Evolutionary conservation across 208 protist species (phyloP), one percentile per base, ranked within the genome.

Genomic region (Trypanosomatidae sp.): DNA sequence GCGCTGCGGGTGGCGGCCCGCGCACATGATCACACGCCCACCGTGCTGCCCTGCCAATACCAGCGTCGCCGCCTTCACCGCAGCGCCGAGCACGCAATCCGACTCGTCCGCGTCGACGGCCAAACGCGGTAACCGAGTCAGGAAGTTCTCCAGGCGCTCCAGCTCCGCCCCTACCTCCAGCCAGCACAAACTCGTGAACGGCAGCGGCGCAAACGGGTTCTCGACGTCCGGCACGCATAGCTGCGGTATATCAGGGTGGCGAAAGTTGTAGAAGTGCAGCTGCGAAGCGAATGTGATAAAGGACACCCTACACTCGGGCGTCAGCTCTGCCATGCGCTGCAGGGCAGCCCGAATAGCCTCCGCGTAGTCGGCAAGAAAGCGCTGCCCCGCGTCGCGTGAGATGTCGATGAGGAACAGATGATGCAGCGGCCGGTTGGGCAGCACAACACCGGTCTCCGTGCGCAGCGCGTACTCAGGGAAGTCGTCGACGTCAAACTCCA

Each of bases 251-350:
- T 82, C 73, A 22, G 85, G 87, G 66, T 95, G 69, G 47, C 79
- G 86, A 28, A 97, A 73, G 78, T 98, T 88, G 80, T 96, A 98
- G 68, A 98, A 98, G 72, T 98, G 95, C 41, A 98, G 75, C 66
- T 87, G 90, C 9, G 88, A 82, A 44, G 86, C 91, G 69, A 90
- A 98, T 25, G 91, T 96, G 58, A 98, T 89, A 65, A 98, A 98
- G 28, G 91, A 87, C 6, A 98, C 95, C 58, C 82, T 76, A 72
- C 85, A 92, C 66, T 84, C 71, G 12, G 92, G 92, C 15, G 87
- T 86, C 17, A 73, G 30, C 74, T 90, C 79, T 2, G 90, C 88
- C 90, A 98, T 95, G 60, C 86, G 80, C 49, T 82, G 79, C 67
- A 98, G 46, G 25, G 89, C 86, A 41, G 70, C 70, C 1, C 85